Evolutionary conservation across 2,329 filamentous ascomycete species (phyloP).

Genomic region (Phyllosticta capitalensis): DNA sequence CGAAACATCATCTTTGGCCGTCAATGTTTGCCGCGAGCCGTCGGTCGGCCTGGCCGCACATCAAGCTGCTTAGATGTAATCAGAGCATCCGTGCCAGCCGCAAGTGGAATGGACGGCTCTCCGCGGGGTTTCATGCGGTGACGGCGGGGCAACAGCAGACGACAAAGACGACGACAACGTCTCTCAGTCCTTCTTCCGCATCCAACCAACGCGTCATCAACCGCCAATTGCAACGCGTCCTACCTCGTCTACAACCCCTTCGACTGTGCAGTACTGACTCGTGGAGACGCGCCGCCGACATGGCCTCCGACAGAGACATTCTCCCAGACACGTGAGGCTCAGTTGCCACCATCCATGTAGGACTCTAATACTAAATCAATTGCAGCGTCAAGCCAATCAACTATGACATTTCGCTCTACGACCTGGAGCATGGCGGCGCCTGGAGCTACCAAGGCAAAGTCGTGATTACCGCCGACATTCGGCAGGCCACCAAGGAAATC

Average conservation of each 20-base stretch:
- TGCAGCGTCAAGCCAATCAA: conserved; percentile 68
- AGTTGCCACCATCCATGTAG: background rate
- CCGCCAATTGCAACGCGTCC: background rate
- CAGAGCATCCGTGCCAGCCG: background rate
- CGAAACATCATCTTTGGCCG: background rate
- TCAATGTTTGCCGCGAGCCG: conserved; percentile 3
- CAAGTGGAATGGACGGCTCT: background rate
- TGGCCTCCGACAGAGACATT: conserved; percentile 39
- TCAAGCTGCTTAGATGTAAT: conserved; percentile 4
- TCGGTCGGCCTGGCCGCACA: background rate
- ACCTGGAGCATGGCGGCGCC: conserved; percentile 59
- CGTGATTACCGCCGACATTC: conserved; percentile 66
- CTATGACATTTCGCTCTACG: conserved; percentile 73
- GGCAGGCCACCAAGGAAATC: conserved; percentile 63
- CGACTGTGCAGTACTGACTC: conserved; percentile 8
- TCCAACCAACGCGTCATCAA: too few relatives aligned
- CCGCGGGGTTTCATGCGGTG: conserved; percentile 7
- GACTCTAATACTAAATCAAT: conserved; percentile 14
- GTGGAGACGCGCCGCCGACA: conserved; percentile 15
- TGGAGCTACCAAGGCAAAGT: conserved; percentile 85
- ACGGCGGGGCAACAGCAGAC: conserved; percentile 7
- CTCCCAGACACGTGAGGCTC: conserved; percentile 33
- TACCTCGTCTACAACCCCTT: background rate
- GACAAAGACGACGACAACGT: background rate
- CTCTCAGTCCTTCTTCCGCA: background rate